phyloP scores from a whole-genome alignment of 2,329 filamentous ascomycete genomes.

The Aureobasidium sp. region DNA sequence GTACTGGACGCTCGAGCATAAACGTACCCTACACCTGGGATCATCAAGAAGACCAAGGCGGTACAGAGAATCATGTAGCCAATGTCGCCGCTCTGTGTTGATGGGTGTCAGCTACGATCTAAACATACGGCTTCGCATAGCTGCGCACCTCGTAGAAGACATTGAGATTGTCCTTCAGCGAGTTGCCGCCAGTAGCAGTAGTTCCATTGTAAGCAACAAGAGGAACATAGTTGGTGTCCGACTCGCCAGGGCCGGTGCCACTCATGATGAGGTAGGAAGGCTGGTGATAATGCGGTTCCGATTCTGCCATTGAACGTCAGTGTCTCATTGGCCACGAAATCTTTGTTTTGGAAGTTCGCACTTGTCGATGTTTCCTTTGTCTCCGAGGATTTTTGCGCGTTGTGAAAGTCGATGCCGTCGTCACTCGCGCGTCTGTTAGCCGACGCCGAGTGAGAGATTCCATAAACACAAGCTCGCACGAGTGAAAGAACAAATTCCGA shows the following conservation, averaged over 20 bases:
- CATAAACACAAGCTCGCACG: neutral
- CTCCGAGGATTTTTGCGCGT: neutral
- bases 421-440: neutral
- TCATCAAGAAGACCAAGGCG: conserved; percentile 82
- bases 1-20: neutral
- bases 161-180: conserved; percentile 65
- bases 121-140: neutral
- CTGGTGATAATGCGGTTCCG: neutral
- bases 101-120: conserved; percentile 14
- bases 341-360: neutral
- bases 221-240: conserved; percentile 19
- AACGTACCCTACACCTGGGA: conserved; percentile 69
- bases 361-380: neutral
- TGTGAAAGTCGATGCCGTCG: neutral
- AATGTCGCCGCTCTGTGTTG: conserved; percentile 64
- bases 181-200: conserved; percentile 55
- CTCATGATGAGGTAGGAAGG: conserved; percentile 7
- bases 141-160: conserved; percentile 66
- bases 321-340: neutral
- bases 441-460: neutral
- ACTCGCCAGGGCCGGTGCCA: neutral
- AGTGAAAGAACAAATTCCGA: neutral
- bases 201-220: conserved; percentile 57
- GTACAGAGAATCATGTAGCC: conserved; percentile 70
- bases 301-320: neutral